Evolutionary conservation across 805 yeast species (phyloP).

Genomic region (Vanderwaltozyma verrucispora): DNA sequence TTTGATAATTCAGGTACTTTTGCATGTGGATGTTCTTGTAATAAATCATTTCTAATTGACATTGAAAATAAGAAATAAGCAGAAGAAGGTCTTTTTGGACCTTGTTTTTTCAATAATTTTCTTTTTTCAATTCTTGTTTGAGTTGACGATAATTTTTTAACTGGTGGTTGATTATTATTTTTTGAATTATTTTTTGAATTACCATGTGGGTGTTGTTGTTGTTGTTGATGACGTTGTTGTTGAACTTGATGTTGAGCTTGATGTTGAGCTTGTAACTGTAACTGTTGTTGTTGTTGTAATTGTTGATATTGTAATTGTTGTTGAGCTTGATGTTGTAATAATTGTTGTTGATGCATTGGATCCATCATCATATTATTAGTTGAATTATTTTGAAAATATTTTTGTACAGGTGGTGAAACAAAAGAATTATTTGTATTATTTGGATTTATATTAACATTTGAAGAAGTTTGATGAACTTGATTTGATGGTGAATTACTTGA

Average conservation of each 20-base stretch:
- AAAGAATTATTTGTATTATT: constrained; percentile 7
- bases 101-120: constrained; percentile 27
- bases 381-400: constrained; percentile 16
- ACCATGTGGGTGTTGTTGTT: constrained; percentile 2
- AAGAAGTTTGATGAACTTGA: too few species aligned
- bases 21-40: constrained; percentile 27
- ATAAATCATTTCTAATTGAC: constrained; percentile 24
- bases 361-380: constrained; percentile 3
- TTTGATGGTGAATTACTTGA: too few species aligned
- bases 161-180: constrained; percentile 8
- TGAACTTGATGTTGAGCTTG: constrained; percentile 5
- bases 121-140: constrained; percentile 30
- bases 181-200: not conserved
- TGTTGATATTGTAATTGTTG: constrained; percentile 3
- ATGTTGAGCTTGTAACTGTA: constrained; percentile 3
- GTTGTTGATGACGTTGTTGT: constrained; percentile 3
- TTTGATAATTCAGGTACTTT: constrained; percentile 37
- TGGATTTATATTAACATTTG: not conserved
- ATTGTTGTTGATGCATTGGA: constrained; percentile 13
- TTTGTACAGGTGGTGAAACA: constrained; percentile 19
- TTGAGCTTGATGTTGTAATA: constrained; percentile 1
- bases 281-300: constrained; percentile 4
- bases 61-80: constrained; percentile 30
- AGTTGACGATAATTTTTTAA: constrained; percentile 26
- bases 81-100: constrained; percentile 32